Base-by-base conservation (phyloP, 2,329 filamentous ascomycete species). In the Fusarium anguioides region DNA sequence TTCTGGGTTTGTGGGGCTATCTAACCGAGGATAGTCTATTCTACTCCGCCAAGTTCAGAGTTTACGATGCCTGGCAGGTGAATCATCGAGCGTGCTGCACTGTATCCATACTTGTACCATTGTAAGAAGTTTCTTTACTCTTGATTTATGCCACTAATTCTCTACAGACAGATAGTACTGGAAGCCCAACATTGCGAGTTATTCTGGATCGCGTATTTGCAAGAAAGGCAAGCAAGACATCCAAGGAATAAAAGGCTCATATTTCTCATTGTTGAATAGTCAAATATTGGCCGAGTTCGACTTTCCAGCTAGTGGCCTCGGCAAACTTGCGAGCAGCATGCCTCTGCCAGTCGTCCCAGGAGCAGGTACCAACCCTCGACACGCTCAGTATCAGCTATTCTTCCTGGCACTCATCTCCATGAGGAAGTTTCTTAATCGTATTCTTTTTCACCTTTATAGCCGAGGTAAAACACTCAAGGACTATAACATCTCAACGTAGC, bases 231-330 rank as follows among this genome's bases (percentile, higher is more conserved):
- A n/a, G n/a, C n/a, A n/a, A n/a, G n/a, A n/a, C n/a, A n/a, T n/a
- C n/a, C n/a, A n/a, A n/a, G n/a, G n/a, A n/a, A n/a, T n/a, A n/a
- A n/a, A n/a, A n/a, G n/a, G n/a, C n/a, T n/a, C n/a, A n/a, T n/a
- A n/a, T n/a, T n/a, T 33, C 15, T 33, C 7, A 33, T 8, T 8
- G n/a, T 8, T n/a, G 6, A n/a, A 9, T n/a, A 39, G 46, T n/a
- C 63, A 66, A 42, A 29, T 66, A 3, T 48, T 68, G 2, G 63
- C 65, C 4, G 63, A 68, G 41, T 64, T 66, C 12, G 63, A 66
- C 51, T 68, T 68, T 10, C 65, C 65, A 4, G 59, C 65, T 2
- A 68, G 65, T n/a, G 65, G 65, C 2, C 27, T 68, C 2, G 59
- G 63, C 4, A 54, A 56, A 5, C 60, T 64, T 29, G 65, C 59